Base-by-base conservation (phyloP, 1,284 basidiomycete genomes). In the Vanrija pseudolonga region DNA sequence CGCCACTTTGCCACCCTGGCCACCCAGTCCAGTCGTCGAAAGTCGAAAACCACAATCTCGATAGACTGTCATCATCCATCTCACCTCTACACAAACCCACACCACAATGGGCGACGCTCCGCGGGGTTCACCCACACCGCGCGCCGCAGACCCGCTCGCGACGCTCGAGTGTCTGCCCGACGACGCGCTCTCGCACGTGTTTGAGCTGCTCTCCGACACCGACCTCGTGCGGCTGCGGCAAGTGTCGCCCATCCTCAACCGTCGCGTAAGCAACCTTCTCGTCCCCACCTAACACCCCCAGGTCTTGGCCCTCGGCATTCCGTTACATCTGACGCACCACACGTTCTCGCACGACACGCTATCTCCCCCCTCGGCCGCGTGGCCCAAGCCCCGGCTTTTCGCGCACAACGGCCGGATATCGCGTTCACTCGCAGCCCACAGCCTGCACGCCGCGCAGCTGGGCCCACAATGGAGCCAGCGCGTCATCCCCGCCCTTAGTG, bases 371-470 rank as follows among this genome's bases (percentile, higher is more conserved):
- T 2, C 55, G 4, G 12, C 43, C 5, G 1, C n/a, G 15, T 71
- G 72, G 69, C 38, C 50, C 4, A 56, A 59, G 2, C 17, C 43
- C 2, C 6, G 39, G 12, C 58, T 70, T 3, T 56, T 71, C 44
- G 50, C 44, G 9, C 50, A 63, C 40, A 61, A 72, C 46, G 56
- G 61, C n/a, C 45, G 26, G 4, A 67, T 69, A 43, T 54, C 50
- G 18, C 51, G 36, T 3, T 51, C 60, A 0, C 52, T 74, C 15
- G 11, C 20, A 0, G 3, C 20, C 7, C 66, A 68, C 39, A 47
- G 39, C 20, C 67, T 69, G 52, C 66, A 69, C 45, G 69, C 71
- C 9, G 47, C 67, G 4, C 71, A 72, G 44, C 55, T 76, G 8
- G 74, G 71, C 4, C 51, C 45, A 6, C 61, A 64, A 11, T 74